A percentile compares a stretch with the other conserved stretches of the same genome.
These are phyloP conservation scores for Cryptococcus wingfieldii DNA, from an alignment of 1,284 basidiomycete species.

Conservation along the genomic window DNA sequence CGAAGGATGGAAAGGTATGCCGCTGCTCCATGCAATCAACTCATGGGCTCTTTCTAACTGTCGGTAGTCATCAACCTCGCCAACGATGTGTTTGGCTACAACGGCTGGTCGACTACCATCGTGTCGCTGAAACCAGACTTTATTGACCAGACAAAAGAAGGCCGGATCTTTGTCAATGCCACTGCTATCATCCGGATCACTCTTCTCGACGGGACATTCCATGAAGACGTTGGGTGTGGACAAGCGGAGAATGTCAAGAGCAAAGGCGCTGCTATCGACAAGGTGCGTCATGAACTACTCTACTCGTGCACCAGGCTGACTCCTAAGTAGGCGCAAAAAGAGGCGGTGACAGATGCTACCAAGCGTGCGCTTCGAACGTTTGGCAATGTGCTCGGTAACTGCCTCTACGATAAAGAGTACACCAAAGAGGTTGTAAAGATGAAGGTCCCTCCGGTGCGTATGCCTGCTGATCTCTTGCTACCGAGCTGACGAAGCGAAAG, in stretches of 20 bases:
- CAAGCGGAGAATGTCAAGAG: slow-evolving; percentile 75
- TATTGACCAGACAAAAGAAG: slow-evolving; percentile 63
- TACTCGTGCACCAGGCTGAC: slow-evolving; percentile 3
- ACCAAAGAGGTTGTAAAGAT: slow-evolving; percentile 79
- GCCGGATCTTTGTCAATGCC: slow-evolving; percentile 69
- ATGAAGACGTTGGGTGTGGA: slow-evolving; percentile 93
- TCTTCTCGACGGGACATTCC: slow-evolving; percentile 78
- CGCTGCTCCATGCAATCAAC: background rate
- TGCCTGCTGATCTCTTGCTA: background rate
- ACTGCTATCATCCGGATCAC: slow-evolving; percentile 83
- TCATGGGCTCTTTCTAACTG: background rate
- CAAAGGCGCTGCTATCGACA: slow-evolving; percentile 84
- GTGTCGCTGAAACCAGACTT: slow-evolving; percentile 68
- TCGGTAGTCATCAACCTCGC: slow-evolving; percentile 76
- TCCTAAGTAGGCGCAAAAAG: slow-evolving; percentile 79
- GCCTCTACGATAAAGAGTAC: slow-evolving; percentile 89
- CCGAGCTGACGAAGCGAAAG: slow-evolving; percentile 47
- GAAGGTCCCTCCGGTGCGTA: slow-evolving; percentile 69
- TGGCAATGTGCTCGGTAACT: slow-evolving; percentile 91
- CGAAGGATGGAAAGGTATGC: slow-evolving; percentile 80
- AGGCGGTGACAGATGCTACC: slow-evolving; percentile 89
- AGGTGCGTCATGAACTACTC: slow-evolving; percentile 57
- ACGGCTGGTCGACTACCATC: slow-evolving; percentile 90
- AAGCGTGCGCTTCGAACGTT: slow-evolving; percentile 89
- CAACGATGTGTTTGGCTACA: slow-evolving; percentile 97